Evolutionary conservation across 768 basidiomycete genomes (phyloP).

Genomic region (Suillus ampliporus): DNA sequence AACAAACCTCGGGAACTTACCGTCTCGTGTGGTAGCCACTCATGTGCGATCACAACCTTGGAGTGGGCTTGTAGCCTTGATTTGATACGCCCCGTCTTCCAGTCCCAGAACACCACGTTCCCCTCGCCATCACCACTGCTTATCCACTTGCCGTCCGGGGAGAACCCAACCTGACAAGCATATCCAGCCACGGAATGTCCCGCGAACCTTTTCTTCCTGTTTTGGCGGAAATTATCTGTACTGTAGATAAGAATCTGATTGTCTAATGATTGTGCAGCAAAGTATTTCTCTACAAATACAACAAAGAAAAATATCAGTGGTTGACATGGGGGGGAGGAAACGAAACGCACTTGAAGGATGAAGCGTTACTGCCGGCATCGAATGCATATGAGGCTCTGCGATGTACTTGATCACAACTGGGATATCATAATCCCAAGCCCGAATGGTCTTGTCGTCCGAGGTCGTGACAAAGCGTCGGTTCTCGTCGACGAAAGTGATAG

Average conservation of each 20-base stretch:
- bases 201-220: constrained; percentile 97
- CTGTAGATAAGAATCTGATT: constrained; percentile 98
- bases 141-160: constrained; percentile 98
- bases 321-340: constrained; percentile 14
- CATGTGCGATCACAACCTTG: constrained; percentile 97
- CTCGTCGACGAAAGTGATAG: constrained; percentile 98
- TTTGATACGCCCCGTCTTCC: constrained; percentile 97
- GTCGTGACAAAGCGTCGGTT: constrained; percentile 97
- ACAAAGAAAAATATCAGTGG: constrained; percentile 21
- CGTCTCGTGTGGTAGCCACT: constrained; percentile 97
- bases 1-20: constrained; percentile 54
- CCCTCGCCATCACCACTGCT: constrained; percentile 96
- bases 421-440: constrained; percentile 99
- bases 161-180: constrained; percentile 96
- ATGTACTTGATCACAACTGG: constrained; percentile 99
- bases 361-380: constrained; percentile 96
- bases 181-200: constrained; percentile 98
- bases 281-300: constrained; percentile 77
- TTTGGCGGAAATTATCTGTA: constrained; percentile 98
- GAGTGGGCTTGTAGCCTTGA: constrained; percentile 87
- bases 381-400: constrained; percentile 99
- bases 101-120: constrained; percentile 98
- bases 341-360: constrained; percentile 87
- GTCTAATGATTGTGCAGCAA: constrained; percentile 96
- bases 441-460: constrained; percentile 98